Base-by-base conservation (phyloP, 2,329 filamentous ascomycete genomes). In the Aspergillus texensis region DNA sequence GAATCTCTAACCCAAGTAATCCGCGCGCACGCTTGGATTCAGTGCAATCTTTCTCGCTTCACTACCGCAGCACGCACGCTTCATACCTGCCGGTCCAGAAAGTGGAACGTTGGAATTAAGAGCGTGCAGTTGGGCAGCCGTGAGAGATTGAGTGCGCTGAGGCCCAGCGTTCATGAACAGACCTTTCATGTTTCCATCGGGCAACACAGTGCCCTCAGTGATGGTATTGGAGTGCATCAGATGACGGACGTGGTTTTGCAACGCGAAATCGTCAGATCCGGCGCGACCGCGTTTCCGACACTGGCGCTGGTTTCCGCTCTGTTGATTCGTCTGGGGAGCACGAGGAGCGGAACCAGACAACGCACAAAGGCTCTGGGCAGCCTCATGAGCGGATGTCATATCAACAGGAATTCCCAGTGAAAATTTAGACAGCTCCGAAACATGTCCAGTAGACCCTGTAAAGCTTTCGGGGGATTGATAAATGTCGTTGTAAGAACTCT, bases 261-360 rank as follows among this genome's bases (percentile, higher is more conserved):
- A 67, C 26, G 70, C 63, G 10, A 74, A 65, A 60, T 80, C 78
- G 34, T 79, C 77, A 5, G 79, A 80, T 30, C 72, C 72, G 14
- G 78, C 76, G 45, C 78, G 77, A 55, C 77, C 76, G 60, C 79
- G 78, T 62, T 80, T 80, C 55, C 78, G 75, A 63, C 73, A 74
- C 53, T 67, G 70, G 30, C 72, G 72, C 30, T 63, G 71, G 67
- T 14, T 52, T 52, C 50, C 60, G 57, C 19, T 57, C 50, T 54
- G 54, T n/a, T 62, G 60, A 21, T 57, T 34, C 11, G 65, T 54
- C 46, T 65, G 64, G 19, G 48, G 11, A n/a, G 64, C 57, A 30
- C 66, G 72, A 21, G 73, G 68, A 10, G 73, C 64, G 24, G 75
- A 74, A 16, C 76, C 75, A 26, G 78, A 78, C 45, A 80, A 68